Conservation (phyloP, 1,284 basidiomycete genomes). For the Golubevia sp. region DNA sequence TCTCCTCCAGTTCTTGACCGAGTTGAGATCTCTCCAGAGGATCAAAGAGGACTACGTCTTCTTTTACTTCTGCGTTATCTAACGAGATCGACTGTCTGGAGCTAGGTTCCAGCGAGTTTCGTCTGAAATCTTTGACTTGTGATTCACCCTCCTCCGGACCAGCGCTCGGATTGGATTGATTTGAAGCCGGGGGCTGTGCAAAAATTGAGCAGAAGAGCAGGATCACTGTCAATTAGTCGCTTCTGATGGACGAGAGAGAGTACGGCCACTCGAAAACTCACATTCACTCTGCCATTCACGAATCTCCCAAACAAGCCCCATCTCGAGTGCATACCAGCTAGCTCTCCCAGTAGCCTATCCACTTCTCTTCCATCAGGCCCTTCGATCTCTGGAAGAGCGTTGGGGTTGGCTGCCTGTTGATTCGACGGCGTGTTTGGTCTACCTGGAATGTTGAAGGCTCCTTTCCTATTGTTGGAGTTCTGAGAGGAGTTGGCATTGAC, state of each 20-base stretch:
- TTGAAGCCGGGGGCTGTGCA: conserved; percentile 3
- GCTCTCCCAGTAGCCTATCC: conserved; percentile 83
- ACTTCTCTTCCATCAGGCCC: conserved; percentile 82
- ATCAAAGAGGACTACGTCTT: conserved; percentile 39
- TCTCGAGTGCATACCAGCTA: conserved; percentile 83
- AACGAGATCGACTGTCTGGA: not conserved
- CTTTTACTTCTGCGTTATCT: conserved; percentile 17
- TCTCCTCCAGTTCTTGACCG: conserved; percentile 70
- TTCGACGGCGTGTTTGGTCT: too few species aligned
- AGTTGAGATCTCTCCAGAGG: conserved; percentile 67
- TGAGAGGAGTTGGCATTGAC: not conserved
- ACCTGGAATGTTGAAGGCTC: too few species aligned
- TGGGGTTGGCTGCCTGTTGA: too few species aligned
- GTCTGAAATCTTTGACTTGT: conserved; percentile 22
- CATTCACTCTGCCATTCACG: conserved; percentile 74
- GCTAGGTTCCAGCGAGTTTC: conserved; percentile 14
- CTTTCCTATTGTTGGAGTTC: not conserved
- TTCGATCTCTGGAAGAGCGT: conserved; percentile 69
- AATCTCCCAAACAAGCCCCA: conserved; percentile 92
- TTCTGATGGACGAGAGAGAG: too few species aligned
- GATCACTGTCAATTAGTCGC: not conserved
- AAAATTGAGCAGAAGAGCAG: conserved; percentile 1
- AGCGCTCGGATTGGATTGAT: conserved; percentile 4
- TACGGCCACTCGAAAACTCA: conserved; percentile 35
- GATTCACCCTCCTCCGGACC: conserved; percentile 34